Evolutionary conservation across 192 early-diverging fungal species (phyloP), one percentile per base, ranked within the genome.

Genomic region (Coemansia sp.): DNA sequence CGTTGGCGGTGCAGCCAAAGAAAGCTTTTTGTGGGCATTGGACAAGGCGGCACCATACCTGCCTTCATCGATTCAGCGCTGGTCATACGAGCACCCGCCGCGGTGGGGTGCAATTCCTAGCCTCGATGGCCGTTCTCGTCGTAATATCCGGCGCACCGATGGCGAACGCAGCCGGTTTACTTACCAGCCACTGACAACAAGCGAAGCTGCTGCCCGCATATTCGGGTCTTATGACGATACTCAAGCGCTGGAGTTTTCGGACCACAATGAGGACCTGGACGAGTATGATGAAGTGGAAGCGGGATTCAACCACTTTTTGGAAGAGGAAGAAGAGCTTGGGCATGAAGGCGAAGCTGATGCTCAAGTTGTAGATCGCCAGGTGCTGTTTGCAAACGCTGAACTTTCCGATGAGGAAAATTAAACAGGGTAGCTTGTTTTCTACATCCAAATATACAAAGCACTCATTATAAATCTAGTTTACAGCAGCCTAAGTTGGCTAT

Each of bases 51-150:
- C 76, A 0, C 76, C 76, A 6, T 79, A 72, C 21, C 32, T 79
- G 38, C 76, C 76, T 0, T 17, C 38, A 4, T 36, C 58, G 1
- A 40, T 79, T 7, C 76, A 79, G 54, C 60, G 66, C 23, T 79
- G 76, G 76, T 72, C 70, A 15, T 72, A 79, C 44, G 66, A 68
- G 38, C 69, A 79, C 40, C 76, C 69, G 40, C 69, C 69, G n/a
- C 53, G 70, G 15, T 71, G 76, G 76, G 70, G 76, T 16, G 57
- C 58, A 0, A 56, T 53, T 5, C 52, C 66, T 21, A 60, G 47
- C 39, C 38, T 67, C 32, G 74, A 79, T 14, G 69, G 67, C 0
- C 53, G 73, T 15, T 58, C 62, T 10, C 47, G 73, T 9, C 39
- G 56, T 3, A 38, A 18, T 7, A 47, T 72, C 12, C 60, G 70